phyloP scores from a whole-genome alignment of 2,329 filamentous ascomycete species.

The Cladosporium cucumerinum region DNA sequence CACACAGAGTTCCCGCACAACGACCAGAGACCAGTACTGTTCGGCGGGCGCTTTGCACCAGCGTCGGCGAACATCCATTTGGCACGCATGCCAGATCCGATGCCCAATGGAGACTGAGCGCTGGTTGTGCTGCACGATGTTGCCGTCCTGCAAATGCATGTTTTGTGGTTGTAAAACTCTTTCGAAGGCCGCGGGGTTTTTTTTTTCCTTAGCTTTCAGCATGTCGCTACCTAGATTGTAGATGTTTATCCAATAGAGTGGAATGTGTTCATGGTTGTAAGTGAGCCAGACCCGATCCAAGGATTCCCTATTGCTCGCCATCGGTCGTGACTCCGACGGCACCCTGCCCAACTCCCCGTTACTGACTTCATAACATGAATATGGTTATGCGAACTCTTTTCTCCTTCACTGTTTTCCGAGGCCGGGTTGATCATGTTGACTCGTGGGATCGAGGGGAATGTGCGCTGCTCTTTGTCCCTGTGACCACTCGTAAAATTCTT shows the following conservation, averaged over 20 bases:
- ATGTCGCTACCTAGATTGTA: background rate
- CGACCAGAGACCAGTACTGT: background rate
- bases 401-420: background rate
- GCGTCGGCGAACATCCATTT: background rate
- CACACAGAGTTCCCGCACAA: background rate
- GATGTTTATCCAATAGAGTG: background rate
- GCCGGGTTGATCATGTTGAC: background rate
- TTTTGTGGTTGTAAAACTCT: background rate
- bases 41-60: background rate
- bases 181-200: background rate
- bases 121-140: background rate
- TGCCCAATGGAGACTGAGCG: background rate
- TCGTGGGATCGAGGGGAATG: background rate
- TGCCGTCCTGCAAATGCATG: background rate
- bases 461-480: background rate
- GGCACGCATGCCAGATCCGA: background rate
- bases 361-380: background rate
- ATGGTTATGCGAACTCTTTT: background rate
- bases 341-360: background rate
- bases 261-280: background rate
- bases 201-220: background rate
- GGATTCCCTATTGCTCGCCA: background rate
- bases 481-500: background rate
- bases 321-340: background rate
- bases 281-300: background rate